Base-by-base conservation (phyloP, 306 rosid genomes). In the Ormosia emarginata region DNA sequence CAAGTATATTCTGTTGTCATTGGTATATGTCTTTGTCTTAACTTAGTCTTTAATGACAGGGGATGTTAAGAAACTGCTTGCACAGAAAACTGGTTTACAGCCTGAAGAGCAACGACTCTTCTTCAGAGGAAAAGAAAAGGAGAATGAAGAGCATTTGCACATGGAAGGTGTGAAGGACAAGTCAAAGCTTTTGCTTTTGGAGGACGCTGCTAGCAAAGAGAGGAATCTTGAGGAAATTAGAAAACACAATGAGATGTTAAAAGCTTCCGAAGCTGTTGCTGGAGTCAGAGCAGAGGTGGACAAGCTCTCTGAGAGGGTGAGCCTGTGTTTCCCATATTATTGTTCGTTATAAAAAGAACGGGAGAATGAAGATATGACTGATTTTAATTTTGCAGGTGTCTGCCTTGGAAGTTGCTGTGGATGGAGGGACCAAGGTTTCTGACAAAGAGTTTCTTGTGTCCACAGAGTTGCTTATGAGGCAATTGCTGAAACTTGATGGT, bases 381-480 rank as follows among this genome's bases (percentile, higher is more conserved):
- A 47, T 72, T 50, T 81, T 68, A 32, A 36, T 30, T 65, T 74
- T 75, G 49, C 55, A 95, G 99, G 98, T 95, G 65, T 80, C 85
- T 85, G 94, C 89, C 74, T 82, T 95, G 87, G 92, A 90, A 81
- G 93, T 87, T 32, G 92, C 90, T 80, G 89, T 90, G 61, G 77
- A 81, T 63, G 89, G 87, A 58, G 97, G 97, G 79, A 93, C 95
- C 81, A 85, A 75, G 88, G 90, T 93, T 74, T 83, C 85, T 2
- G 98, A 93, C 75, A 91, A 87, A 81, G 98, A 93, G 74, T 93
- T 95, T 81, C n/a, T 80, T 2, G 61, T 84, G 66, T 77, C 85
- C 8, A 85, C 95, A 10, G 99, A 95, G 89, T 71, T 95, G 89
- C 97, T 95, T 24, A 93, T 91, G 99, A 88, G 88, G 74, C 92